Evolutionary conservation across 495 filamentous ascomycete species (phyloP), one percentile per base, ranked within the genome.

Genomic region (Aspergillus leporis): DNA sequence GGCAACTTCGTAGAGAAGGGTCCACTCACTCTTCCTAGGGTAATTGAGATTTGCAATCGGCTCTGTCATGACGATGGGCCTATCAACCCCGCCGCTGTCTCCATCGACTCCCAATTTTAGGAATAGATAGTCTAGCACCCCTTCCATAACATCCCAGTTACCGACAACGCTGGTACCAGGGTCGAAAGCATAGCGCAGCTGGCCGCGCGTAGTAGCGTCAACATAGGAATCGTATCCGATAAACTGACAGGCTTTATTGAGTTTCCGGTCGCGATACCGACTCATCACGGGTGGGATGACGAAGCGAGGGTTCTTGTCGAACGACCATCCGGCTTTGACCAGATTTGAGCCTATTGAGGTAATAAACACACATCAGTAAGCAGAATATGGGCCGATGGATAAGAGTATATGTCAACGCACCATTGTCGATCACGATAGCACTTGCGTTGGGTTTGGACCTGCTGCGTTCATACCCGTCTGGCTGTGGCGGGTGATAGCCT

Each of bases 351-450:
- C 93, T 97, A 62, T 28, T 23, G 8, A 23, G 23, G 18, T 21
- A 5, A 47, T 23, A 4, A 9, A 1, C 1, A 12, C 19, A 47
- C 19, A 47, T 47, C 19, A 46, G 40, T 9, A 32, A 14, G 7
- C 23, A n/a, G 22, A 14, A 14, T 9, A 45, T 18, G 30, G 14
- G 1, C 22, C 9, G 6, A 22, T 16, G 19, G n/a, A n/a, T 19
- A 13, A 14, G 31, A 1, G 2, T 14, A 32, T n/a, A 46, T 5
- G 28, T 16, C 18, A 56, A 38, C 54, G 16, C 30, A 96, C 93
- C 94, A 90, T 98, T 98, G 78, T 98, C 94, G 64, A 98, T 98
- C 59, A 98, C 90, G 64, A 98, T 97, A 36, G 93, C 90, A 49
- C 83, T 87, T 10, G 81, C 77, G 31, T 73, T 71, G 49, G 77